Evolutionary conservation across 139 green algal species (phyloP), one percentile per base, ranked within the genome.

Genomic region (Picochlorum sp.): DNA sequence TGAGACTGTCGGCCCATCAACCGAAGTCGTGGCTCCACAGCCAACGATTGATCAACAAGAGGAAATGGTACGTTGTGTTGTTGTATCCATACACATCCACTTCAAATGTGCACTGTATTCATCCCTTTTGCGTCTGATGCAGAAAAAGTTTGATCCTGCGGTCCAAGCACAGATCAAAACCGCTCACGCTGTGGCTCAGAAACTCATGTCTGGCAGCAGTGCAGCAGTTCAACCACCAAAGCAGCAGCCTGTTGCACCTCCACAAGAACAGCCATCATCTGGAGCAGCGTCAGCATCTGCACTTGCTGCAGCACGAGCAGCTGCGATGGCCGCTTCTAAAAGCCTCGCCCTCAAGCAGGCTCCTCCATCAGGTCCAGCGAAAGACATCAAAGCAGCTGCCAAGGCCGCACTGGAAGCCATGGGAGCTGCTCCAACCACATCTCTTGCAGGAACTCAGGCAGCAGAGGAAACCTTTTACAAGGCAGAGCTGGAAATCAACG

Each of bases 401-500:
- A 34, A 63, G 24, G n/a, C 45, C 4, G 62, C 34, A 20, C 41
- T 56, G 60, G 30, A 16, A 14, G 6, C 38, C 30, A 66, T 66
- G 15, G 49, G 20, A 16, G 14, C 10, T 16, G 23, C 13, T 24
- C 49, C 18, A 2, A 32, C 61, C 23, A 20, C 28, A 20, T 32
- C 18, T 30, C n/a, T 13, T 18, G 56, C 71, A 56, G 65, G 45
- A 49, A 6, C 65, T 51, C 16, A 57, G 50, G 54, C 64, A 50
- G 60, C 52, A 34, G 34, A 34, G 15, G 18, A 65, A 49, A 20
- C 54, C 14, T 63, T 68, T 68, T 98, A 86, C 74, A 84, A 95
- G 69, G 73, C 82, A 10, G 93, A 98, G 76, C 69, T 99, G 46
- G 92, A 97, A 70, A 98, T 99, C 80, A 99, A 99, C 67, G 93